Percentiles rank a stretch among this genome's conserved stretches.
Evolutionary conservation across 2,329 filamentous ascomycete genomes (phyloP).

Genomic region (Alternaria brassicae): DNA sequence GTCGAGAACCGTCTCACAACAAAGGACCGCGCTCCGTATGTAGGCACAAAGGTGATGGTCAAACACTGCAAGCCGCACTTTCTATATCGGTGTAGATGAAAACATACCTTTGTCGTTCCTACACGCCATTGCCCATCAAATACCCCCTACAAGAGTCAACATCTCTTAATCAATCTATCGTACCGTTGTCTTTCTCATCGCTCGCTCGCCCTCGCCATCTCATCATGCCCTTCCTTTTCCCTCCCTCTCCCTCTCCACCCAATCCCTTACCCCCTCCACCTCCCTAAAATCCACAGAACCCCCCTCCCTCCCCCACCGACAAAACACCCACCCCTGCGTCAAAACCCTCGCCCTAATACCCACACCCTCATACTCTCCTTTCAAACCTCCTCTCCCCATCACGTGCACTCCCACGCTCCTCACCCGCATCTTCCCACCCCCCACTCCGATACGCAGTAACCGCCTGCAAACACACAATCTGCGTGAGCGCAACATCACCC

Average conservation of each 20-base stretch:
- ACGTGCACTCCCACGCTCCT: not conserved
- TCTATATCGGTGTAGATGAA: no score
- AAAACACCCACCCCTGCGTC: conserved; percentile 35
- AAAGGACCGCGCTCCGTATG: no score
- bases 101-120: no score
- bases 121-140: no score
- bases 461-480: conserved; percentile 33
- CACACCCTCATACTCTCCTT: not conserved
- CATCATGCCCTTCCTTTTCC: not conserved
- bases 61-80: no score
- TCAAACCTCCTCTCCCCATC: no score
- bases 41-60: no score
- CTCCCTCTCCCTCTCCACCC: conserved; percentile 4
- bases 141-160: no score
- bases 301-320: conserved; percentile 35
- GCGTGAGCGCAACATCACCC: conserved; percentile 24
- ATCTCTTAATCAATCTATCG: no score
- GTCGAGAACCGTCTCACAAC: no score
- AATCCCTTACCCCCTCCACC: conserved; percentile 27
- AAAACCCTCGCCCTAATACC: conserved; percentile 27
- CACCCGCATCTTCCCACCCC: conserved; percentile 33
- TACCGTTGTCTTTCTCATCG: no score
- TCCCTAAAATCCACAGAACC: conserved; percentile 38
- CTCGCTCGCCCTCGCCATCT: not conserved
- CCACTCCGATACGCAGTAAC: conserved; percentile 34